Percentiles rank a stretch among this genome's conserved stretches.
Conservation (phyloP, 176 grass and related monocot species). For the Ensete ventricosum region DNA sequence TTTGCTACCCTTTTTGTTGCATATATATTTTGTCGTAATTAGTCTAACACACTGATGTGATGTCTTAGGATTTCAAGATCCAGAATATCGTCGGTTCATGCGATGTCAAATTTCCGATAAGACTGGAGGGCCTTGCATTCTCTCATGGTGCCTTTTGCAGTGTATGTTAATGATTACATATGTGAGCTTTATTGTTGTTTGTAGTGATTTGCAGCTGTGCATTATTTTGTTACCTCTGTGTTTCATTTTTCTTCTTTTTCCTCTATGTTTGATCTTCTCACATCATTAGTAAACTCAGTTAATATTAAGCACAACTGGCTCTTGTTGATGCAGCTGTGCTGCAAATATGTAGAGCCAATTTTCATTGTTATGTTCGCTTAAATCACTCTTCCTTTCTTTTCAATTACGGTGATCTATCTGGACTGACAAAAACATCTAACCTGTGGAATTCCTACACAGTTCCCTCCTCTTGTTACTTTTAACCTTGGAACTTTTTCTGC, state of each 20-base stretch:
- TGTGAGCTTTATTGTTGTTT: not conserved
- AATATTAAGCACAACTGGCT: too few species aligned
- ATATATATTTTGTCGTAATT: conserved; percentile 5
- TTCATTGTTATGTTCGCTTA: not conserved
- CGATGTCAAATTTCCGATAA: conserved; percentile 94
- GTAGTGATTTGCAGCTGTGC: not conserved
- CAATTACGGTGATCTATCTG: not conserved
- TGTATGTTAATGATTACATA: conserved; percentile 31
- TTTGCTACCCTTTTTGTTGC: not conserved
- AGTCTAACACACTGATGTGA: not conserved
- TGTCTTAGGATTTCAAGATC: conserved; percentile 78
- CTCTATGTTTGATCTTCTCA: not conserved
- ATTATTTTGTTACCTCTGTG: not conserved
- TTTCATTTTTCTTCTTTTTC: not conserved
- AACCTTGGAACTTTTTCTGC: not conserved
- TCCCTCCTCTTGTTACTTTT: not conserved
- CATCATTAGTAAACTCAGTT: too few species aligned
- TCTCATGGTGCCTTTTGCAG: conserved; percentile 96
- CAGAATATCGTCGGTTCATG: conserved; percentile 96
- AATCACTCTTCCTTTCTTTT: not conserved
- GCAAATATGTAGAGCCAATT: not conserved
- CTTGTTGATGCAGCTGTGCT: not conserved
- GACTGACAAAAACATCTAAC: too few species aligned
- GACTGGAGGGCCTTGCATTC: conserved; percentile 93
- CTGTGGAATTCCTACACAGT: not conserved